Evolutionary conservation across 495 filamentous ascomycete genomes (phyloP).

Genomic region (Neurospora sp.): DNA sequence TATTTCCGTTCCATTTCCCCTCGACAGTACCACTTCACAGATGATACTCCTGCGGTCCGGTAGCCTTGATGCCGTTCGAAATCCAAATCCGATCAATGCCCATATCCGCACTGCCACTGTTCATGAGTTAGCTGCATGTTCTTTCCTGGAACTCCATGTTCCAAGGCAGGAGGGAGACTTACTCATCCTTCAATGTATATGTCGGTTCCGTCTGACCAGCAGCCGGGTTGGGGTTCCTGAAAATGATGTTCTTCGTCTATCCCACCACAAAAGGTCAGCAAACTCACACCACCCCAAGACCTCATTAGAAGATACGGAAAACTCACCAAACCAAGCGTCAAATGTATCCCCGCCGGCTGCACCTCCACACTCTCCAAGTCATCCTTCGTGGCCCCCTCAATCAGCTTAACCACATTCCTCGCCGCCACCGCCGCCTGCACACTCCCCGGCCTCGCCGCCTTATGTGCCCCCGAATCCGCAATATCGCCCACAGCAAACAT

Average conservation of each 20-base stretch:
- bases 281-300: neutral
- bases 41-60: constrained; percentile 28
- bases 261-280: neutral
- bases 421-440: constrained; percentile 45
- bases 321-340: constrained; percentile 44
- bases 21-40: constrained; percentile 1
- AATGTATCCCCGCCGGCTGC: constrained; percentile 34
- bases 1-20: neutral
- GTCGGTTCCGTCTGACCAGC: constrained; percentile 37
- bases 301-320: neutral
- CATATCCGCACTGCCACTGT: constrained; percentile 39
- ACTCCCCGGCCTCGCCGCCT: constrained; percentile 42
- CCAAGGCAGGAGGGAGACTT: constrained; percentile 10
- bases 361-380: constrained; percentile 23
- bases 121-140: constrained; percentile 8
- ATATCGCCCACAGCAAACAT: constrained; percentile 53
- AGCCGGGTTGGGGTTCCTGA: constrained; percentile 36
- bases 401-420: constrained; percentile 42
- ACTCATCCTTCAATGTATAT: constrained; percentile 35
- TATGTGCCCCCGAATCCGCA: constrained; percentile 44
- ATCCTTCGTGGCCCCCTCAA: constrained; percentile 20
- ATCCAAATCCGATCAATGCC: constrained; percentile 39
- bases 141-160: neutral
- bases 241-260: constrained; percentile 39
- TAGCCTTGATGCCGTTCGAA: constrained; percentile 26